Evolutionary conservation across 2,329 filamentous ascomycete species (phyloP).

Genomic region (Ceratocystis harringtonii): DNA sequence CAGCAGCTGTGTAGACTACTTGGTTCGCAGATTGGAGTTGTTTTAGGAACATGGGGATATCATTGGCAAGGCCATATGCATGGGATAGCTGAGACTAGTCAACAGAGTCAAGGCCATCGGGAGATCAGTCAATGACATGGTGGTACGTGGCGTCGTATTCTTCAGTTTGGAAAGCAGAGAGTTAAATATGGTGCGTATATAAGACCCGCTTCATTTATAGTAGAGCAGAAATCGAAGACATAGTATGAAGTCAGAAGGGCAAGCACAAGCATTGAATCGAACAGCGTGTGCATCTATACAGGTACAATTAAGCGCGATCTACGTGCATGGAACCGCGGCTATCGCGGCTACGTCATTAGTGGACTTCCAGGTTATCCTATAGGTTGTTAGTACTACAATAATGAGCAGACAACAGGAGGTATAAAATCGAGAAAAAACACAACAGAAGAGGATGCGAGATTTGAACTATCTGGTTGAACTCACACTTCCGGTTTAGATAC

Average conservation of each 20-base stretch:
- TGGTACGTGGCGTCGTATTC: background rate
- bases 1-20: background rate
- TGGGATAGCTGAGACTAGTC: background rate
- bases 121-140: background rate
- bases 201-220: too few species aligned
- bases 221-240: too few species aligned
- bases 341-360: too few species aligned
- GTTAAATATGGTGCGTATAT: too few species aligned
- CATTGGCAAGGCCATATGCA: background rate
- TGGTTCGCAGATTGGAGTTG: background rate
- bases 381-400: background rate
- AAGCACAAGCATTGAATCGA: too few species aligned
- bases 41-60: background rate
- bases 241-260: too few species aligned
- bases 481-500: conserved; percentile 31
- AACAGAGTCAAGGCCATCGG: background rate
- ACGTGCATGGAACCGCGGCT: too few species aligned
- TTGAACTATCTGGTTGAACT: conserved; percentile 1
- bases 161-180: too few species aligned
- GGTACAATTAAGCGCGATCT: too few species aligned
- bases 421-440: too few species aligned
- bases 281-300: too few species aligned
- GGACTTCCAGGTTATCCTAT: too few species aligned
- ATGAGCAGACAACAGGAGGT: background rate
- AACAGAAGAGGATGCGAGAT: background rate